Percentiles rank a stretch among this genome's conserved stretches.
These are phyloP conservation scores for Trypanosomatidae sp. DNA, from an alignment of 208 protist species.

Conservation along the genomic window DNA sequence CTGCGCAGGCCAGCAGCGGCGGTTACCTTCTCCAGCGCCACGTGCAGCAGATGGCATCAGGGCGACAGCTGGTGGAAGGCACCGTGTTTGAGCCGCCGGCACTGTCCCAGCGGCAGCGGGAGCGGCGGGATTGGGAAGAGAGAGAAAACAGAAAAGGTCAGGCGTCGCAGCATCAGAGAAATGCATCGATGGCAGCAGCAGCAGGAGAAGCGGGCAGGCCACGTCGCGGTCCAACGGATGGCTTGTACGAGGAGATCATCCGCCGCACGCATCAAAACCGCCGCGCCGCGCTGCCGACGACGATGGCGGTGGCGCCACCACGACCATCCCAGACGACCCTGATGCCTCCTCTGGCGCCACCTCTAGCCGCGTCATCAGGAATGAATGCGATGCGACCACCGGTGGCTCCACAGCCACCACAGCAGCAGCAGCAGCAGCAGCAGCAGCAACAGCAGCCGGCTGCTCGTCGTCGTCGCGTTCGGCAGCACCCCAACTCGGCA, in stretches of 20 bases:
- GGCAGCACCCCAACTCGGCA: slow-evolving; percentile 15
- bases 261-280: slow-evolving; percentile 17
- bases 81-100: slow-evolving; percentile 16
- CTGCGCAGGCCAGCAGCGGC: neutral
- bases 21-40: slow-evolving; percentile 46
- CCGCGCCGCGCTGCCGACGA: slow-evolving; percentile 15
- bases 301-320: neutral
- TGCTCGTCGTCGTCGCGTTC: neutral
- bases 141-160: neutral
- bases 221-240: neutral
- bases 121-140: slow-evolving; percentile 2
- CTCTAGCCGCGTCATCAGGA: too few relatives aligned
- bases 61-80: slow-evolving; percentile 24
- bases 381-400: too few relatives aligned
- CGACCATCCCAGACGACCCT: too few relatives aligned
- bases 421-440: neutral
- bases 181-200: too few relatives aligned
- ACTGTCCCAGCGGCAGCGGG: neutral
- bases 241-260: slow-evolving; percentile 22
- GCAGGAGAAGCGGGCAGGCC: too few relatives aligned
- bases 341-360: too few relatives aligned
- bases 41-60: slow-evolving; percentile 46
- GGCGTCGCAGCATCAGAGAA: neutral
- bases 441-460: neutral
- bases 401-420: neutral